Percentiles rank a stretch among this genome's conserved stretches.
Conservation (phyloP, 176 grass and related monocot genomes). For the Carex parvula region DNA sequence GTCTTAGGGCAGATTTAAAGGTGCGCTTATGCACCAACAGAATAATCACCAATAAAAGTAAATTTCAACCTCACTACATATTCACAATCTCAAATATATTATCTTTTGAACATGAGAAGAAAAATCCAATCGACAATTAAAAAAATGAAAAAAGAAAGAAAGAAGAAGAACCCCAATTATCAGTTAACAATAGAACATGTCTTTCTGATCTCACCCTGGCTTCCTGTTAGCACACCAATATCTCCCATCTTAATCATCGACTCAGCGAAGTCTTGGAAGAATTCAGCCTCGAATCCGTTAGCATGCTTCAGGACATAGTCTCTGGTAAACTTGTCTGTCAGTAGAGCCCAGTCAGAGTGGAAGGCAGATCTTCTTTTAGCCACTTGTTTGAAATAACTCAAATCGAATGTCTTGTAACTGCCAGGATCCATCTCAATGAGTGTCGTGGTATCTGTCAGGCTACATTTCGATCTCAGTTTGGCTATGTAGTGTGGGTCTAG, state of each 20-base stretch:
- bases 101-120: not conserved
- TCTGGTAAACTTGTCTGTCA: constrained; percentile 40
- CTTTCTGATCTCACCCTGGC: constrained; percentile 62
- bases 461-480: constrained; percentile 42
- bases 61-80: not conserved
- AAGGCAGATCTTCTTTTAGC: constrained; percentile 44
- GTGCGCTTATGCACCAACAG: too few relatives aligned
- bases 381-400: constrained; percentile 54
- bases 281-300: constrained; percentile 29
- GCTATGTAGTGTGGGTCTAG: constrained; percentile 53
- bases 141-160: not conserved
- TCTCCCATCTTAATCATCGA: constrained; percentile 73
- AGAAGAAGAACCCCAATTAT: not conserved
- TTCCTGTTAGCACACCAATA: constrained; percentile 45
- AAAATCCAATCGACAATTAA: not conserved
- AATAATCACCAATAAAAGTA: not conserved
- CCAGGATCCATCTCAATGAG: constrained; percentile 80
- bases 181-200: constrained; percentile 44
- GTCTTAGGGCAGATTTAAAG: too few relatives aligned
- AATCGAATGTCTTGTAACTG: constrained; percentile 72
- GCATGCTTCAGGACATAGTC: constrained; percentile 49
- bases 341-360: constrained; percentile 58
- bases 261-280: constrained; percentile 56
- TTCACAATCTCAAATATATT: not conserved
- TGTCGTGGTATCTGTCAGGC: constrained; percentile 23